Percentiles rank a stretch among this genome's conserved stretches.
phyloP scores from a whole-genome alignment of 345 rosid species.

The Ricinus communis region DNA sequence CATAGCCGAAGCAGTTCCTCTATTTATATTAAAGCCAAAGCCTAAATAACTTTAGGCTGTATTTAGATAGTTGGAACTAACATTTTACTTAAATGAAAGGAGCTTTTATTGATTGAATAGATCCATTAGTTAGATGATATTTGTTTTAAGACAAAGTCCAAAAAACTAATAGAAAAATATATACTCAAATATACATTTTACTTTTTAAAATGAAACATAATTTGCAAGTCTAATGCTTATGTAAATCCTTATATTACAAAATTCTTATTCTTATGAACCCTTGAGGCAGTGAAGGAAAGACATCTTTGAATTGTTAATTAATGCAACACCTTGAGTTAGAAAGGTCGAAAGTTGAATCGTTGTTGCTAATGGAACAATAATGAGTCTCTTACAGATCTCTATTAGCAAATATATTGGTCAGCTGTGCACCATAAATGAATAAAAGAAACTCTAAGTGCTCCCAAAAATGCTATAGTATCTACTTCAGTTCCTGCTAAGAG shows the following conservation, averaged over 20 bases:
- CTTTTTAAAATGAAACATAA: too few species aligned
- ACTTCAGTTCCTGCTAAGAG: neutral
- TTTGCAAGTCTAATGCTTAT: neutral
- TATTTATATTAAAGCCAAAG: constrained; percentile 2
- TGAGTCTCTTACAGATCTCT: neutral
- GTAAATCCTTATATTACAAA: neutral
- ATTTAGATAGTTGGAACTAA: neutral
- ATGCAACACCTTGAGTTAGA: neutral
- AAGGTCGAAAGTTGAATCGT: neutral
- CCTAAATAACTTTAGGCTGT: neutral
- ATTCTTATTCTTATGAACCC: neutral
- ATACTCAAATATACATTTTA: too few species aligned
- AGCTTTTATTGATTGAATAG: neutral
- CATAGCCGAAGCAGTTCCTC: neutral
- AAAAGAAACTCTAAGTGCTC: neutral
- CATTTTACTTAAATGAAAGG: neutral
- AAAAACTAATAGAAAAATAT: neutral
- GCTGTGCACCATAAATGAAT: neutral
- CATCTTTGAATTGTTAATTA: neutral
- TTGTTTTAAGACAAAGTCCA: neutral
- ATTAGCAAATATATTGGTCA: neutral
- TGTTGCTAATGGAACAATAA: neutral
- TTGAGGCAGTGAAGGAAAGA: neutral
- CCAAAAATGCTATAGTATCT: neutral
- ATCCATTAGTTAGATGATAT: neutral